These are phyloP conservation scores for Talaromyces sp. DNA, from an alignment of 2,329 filamentous ascomycete genomes.

Conservation along the genomic window DNA sequence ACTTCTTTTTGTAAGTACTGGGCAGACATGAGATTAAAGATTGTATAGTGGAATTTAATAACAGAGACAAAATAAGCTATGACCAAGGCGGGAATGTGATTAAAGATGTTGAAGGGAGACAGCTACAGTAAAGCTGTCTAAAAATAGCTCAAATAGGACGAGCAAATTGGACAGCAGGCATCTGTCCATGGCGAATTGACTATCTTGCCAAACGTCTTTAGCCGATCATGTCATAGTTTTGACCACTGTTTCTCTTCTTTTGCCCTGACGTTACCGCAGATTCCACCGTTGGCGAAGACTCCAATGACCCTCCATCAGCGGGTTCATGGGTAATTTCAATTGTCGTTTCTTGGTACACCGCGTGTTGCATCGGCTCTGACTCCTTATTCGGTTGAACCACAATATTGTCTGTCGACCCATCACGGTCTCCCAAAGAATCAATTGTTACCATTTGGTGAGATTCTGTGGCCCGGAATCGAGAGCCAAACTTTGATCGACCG, in stretches of 20 bases:
- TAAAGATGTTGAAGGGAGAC: too few relatives aligned
- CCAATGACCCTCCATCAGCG: slow-evolving; percentile 5
- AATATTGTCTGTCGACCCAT: slow-evolving; percentile 40
- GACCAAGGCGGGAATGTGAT: too few relatives aligned
- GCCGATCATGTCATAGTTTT: too few relatives aligned
- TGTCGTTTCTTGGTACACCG: slow-evolving; percentile 39
- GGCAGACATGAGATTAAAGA: too few relatives aligned
- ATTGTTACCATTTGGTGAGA: slow-evolving; percentile 19
- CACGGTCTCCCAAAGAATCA: slow-evolving; percentile 13
- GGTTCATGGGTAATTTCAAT: slow-evolving; percentile 37
- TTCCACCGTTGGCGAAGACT: background rate
- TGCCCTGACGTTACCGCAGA: background rate
- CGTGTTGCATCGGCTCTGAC: slow-evolving; percentile 19
- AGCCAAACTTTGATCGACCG: background rate
- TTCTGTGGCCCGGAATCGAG: slow-evolving; percentile 17
- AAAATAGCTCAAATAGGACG: too few relatives aligned
- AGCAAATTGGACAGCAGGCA: too few relatives aligned
- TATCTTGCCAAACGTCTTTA: too few relatives aligned
- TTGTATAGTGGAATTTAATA: too few relatives aligned
- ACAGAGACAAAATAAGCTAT: too few relatives aligned
- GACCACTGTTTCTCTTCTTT: background rate
- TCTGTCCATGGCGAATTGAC: too few relatives aligned
- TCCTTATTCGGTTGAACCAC: slow-evolving; percentile 23
- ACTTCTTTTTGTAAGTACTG: too few relatives aligned
- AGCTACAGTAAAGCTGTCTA: too few relatives aligned